These are phyloP conservation scores for Croton laevigatus DNA, from an alignment of 441 rosid species.

Conservation along the genomic window DNA sequence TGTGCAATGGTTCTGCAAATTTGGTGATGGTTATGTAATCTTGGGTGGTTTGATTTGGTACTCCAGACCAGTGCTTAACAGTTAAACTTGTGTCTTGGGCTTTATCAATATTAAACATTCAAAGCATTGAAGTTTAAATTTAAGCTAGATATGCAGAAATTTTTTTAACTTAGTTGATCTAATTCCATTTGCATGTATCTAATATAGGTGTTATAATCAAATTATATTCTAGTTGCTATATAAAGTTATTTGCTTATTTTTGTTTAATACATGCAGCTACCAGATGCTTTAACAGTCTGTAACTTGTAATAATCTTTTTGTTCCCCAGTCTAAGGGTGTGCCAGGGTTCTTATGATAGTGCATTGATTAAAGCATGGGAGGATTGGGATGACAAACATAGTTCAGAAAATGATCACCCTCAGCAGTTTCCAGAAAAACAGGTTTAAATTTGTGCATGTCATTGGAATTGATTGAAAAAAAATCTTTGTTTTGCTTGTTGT, in stretches of 20 bases:
- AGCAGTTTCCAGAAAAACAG: constrained; percentile 76
- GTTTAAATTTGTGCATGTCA: constrained; percentile 34
- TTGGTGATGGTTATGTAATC: background rate
- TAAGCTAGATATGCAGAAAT: background rate
- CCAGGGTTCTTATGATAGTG: constrained; percentile 73
- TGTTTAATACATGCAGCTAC: background rate
- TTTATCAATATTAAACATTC: background rate
- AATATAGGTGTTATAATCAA: background rate
- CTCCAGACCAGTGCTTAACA: background rate
- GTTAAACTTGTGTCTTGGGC: background rate
- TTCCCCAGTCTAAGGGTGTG: constrained; percentile 71
- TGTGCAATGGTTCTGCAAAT: background rate
- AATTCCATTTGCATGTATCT: background rate
- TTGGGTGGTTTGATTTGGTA: too few relatives aligned
- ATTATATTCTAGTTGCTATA: too few relatives aligned
- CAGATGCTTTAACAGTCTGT: background rate
- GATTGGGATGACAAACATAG: constrained; percentile 79
- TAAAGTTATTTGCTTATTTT: background rate
- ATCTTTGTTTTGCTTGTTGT: constrained; percentile 5
- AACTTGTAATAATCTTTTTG: constrained; percentile 11
- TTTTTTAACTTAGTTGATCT: background rate
- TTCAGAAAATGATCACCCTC: constrained; percentile 93
- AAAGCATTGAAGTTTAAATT: background rate
- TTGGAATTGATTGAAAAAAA: background rate
- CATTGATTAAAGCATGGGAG: constrained; percentile 85